A percentile compares a stretch with the other conserved stretches of the same genome.
Evolutionary conservation across 148 eudicot species (phyloP).

Genomic region (Diospyros kaki): DNA sequence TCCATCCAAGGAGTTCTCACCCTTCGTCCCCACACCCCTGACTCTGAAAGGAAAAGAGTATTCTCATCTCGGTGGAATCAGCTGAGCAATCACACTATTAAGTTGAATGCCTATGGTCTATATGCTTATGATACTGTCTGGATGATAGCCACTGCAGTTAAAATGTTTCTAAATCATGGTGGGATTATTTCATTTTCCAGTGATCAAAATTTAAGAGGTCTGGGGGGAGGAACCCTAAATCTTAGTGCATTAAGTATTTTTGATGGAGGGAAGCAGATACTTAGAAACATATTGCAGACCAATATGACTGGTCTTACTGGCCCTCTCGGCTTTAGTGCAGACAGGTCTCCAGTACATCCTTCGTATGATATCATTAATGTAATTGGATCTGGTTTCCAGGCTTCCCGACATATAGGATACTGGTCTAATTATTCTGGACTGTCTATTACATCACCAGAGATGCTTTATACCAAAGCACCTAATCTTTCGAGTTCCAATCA

Average conservation of each 20-base stretch:
- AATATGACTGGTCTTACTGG: slow-evolving; percentile 38
- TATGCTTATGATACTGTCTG: slow-evolving; percentile 53
- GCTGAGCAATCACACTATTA: slow-evolving; percentile 26
- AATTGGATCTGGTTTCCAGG: background rate
- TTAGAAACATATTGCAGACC: slow-evolving; percentile 22
- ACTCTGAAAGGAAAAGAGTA: slow-evolving; percentile 34
- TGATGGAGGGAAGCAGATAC: slow-evolving; percentile 35
- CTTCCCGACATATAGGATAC: slow-evolving; percentile 22
- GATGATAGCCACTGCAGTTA: slow-evolving; percentile 38
- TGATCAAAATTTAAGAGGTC: slow-evolving; percentile 19
- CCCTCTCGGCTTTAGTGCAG: slow-evolving; percentile 24
- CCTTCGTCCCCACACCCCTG: slow-evolving; percentile 52
- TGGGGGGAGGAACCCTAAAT: slow-evolving; percentile 27
- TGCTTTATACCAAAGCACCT: slow-evolving; percentile 15
- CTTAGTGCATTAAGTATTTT: slow-evolving; percentile 36
- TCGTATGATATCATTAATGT: slow-evolving; percentile 33
- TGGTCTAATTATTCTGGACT: slow-evolving; percentile 44
- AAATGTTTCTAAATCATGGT: slow-evolving; percentile 27
- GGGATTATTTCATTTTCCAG: slow-evolving; percentile 33
- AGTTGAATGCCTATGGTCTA: slow-evolving; percentile 35
- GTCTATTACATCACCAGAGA: slow-evolving; percentile 32
- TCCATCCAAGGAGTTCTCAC: slow-evolving; percentile 53
- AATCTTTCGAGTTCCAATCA: slow-evolving; percentile 27
- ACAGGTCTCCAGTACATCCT: slow-evolving; percentile 13
- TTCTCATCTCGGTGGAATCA: slow-evolving; percentile 29